These are phyloP conservation scores for Fusarium avenaceum DNA, from an alignment of 2,329 filamentous ascomycete species.

Conservation along the genomic window DNA sequence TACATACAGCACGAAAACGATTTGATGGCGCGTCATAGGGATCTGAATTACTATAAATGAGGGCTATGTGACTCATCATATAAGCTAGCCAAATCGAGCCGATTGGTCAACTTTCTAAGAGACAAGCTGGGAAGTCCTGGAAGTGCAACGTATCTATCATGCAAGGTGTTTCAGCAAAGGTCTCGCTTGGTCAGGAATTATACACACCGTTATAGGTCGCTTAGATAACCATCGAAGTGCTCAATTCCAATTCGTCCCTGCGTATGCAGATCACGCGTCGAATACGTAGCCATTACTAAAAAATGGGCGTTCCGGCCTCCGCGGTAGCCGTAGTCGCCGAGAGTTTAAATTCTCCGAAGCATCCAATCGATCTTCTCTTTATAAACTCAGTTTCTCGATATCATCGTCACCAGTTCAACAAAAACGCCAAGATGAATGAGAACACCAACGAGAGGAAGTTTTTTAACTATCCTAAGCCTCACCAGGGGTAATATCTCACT, in stretches of 20 bases:
- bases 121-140: no score
- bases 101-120: no score
- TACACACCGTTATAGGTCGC: background rate
- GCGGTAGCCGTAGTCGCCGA: constrained; percentile 28
- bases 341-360: constrained; percentile 24
- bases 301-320: constrained; percentile 25
- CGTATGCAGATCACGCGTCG: constrained; percentile 29
- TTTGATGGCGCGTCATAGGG: background rate
- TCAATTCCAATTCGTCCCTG: constrained; percentile 5
- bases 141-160: no score
- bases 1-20: background rate
- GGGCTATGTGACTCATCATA: background rate
- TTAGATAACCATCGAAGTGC: background rate
- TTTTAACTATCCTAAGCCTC: constrained; percentile 41
- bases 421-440: constrained; percentile 17
- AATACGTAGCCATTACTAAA: constrained; percentile 34
- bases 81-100: background rate
- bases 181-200: background rate
- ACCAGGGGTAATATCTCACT: constrained; percentile 33
- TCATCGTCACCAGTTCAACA: background rate
- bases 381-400: background rate
- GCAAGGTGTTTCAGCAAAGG: background rate
- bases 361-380: background rate
- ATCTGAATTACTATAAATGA: no score
- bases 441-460: constrained; percentile 19